Conservation (phyloP, 805 yeast genomes). For the Jamesozyma rosinii region DNA sequence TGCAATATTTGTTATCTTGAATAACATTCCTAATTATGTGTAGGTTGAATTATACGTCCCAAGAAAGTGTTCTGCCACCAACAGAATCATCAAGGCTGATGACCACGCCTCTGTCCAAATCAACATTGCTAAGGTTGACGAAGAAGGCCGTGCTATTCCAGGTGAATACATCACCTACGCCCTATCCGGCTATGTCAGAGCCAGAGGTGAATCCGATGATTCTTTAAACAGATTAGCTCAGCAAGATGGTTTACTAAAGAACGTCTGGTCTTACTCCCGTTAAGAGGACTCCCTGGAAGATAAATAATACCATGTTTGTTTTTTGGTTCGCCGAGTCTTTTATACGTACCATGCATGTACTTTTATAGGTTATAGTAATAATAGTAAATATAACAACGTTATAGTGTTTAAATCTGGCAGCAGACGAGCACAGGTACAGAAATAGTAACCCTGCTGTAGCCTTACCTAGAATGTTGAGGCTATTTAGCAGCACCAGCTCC, state of each 20-base stretch:
- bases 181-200: conserved; percentile 92
- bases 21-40: conserved; percentile 5
- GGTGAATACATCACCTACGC: conserved; percentile 92
- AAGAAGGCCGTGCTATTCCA: conserved; percentile 87
- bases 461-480: no score
- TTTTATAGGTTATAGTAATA: conserved; percentile 1
- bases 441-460: no score
- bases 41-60: conserved; percentile 99
- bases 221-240: conserved; percentile 98
- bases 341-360: conserved; percentile 2
- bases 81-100: conserved; percentile 99
- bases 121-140: conserved; percentile 97
- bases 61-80: conserved; percentile 99
- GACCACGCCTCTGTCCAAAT: conserved; percentile 99
- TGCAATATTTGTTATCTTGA: neutral
- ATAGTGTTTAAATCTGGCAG: neutral
- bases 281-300: conserved; percentile 34
- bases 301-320: neutral
- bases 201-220: conserved; percentile 99
- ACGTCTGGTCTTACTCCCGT: conserved; percentile 93
- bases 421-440: no score
- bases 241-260: conserved; percentile 94
- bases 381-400: neutral
- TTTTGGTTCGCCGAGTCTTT: neutral
- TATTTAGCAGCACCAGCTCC: no score